Evolutionary conservation across 768 basidiomycete species (phyloP).

Genomic region (Kwoniella sp.): DNA sequence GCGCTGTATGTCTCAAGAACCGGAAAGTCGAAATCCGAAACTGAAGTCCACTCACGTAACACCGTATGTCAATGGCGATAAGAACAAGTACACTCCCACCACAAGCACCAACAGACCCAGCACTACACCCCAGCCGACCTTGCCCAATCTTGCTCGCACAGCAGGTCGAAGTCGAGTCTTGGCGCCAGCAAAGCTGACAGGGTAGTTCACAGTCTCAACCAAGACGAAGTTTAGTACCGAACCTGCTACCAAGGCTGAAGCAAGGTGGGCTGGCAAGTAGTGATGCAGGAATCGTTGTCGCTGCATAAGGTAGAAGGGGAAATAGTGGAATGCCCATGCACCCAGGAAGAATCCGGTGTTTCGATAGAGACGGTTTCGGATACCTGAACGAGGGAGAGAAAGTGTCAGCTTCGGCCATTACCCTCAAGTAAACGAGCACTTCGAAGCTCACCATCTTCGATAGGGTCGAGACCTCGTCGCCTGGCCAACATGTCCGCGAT

Average conservation of each 20-base stretch:
- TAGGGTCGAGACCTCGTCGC: slow-evolving; percentile 77
- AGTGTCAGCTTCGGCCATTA: slow-evolving; percentile 11
- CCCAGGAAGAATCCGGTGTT: slow-evolving; percentile 93
- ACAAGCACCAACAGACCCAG: slow-evolving; percentile 69
- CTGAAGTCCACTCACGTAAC: slow-evolving; percentile 67
- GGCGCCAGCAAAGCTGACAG: slow-evolving; percentile 75
- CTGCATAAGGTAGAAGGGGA: slow-evolving; percentile 97
- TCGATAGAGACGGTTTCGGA: slow-evolving; percentile 92
- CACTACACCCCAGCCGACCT: slow-evolving; percentile 63
- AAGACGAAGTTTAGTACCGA: slow-evolving; percentile 86
- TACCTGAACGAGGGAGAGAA: slow-evolving; percentile 61
- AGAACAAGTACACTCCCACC: slow-evolving; percentile 61
- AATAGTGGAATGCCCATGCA: slow-evolving; percentile 92
- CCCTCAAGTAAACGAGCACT: neutral
- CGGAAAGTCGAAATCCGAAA: neutral
- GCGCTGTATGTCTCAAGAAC: slow-evolving; percentile 13
- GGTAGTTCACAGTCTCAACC: slow-evolving; percentile 88
- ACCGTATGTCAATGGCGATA: slow-evolving; percentile 91
- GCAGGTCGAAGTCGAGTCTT: slow-evolving; percentile 63
- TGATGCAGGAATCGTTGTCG: slow-evolving; percentile 97
- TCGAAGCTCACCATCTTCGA: slow-evolving; percentile 76
- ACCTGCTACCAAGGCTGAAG: slow-evolving; percentile 88
- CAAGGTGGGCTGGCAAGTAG: slow-evolving; percentile 94
- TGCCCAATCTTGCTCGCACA: slow-evolving; percentile 68
- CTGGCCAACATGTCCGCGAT: slow-evolving; percentile 87